Conservation (phyloP, 345 rosid species). For the Ailanthus altissimus region DNA sequence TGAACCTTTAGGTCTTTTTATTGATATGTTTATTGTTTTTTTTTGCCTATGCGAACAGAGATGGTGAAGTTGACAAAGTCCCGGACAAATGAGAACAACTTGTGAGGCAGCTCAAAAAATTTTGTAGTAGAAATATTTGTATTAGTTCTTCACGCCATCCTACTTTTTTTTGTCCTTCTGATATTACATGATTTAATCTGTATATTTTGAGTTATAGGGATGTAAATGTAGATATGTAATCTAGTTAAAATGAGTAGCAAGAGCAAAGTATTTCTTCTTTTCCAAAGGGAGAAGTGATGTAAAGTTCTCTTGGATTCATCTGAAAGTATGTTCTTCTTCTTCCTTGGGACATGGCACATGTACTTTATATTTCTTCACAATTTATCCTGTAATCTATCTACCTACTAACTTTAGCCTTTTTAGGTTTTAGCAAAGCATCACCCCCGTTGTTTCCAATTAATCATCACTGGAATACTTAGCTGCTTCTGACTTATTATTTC, state of each 20-base stretch:
- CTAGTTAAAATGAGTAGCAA: slow-evolving; percentile 16
- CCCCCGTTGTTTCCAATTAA: neutral
- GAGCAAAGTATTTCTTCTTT: neutral
- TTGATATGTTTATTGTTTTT: slow-evolving; percentile 10
- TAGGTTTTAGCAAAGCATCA: too few relatives aligned
- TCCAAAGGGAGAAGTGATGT: neutral
- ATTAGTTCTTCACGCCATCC: slow-evolving; percentile 2
- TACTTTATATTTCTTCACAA: too few relatives aligned
- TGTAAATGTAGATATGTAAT: slow-evolving; percentile 29
- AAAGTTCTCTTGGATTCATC: too few relatives aligned
- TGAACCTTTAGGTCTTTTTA: neutral
- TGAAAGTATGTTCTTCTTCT: neutral
- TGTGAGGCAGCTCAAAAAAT: slow-evolving; percentile 15
- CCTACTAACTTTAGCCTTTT: too few relatives aligned
- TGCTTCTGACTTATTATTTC: neutral
- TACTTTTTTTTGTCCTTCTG: neutral
- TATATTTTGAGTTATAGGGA: slow-evolving; percentile 30
- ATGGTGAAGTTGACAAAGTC: slow-evolving; percentile 8
- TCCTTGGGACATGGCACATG: too few relatives aligned
- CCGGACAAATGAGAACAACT: neutral
- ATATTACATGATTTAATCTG: slow-evolving; percentile 13
- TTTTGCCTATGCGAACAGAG: slow-evolving; percentile 14
- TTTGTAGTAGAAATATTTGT: slow-evolving; percentile 29
- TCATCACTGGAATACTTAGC: neutral
- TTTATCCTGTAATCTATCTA: too few relatives aligned